A percentile compares a stretch with the other conserved stretches of the same genome.
These are phyloP conservation scores for Penicillium angulare DNA, from an alignment of 495 filamentous ascomycete species.

Conservation along the genomic window DNA sequence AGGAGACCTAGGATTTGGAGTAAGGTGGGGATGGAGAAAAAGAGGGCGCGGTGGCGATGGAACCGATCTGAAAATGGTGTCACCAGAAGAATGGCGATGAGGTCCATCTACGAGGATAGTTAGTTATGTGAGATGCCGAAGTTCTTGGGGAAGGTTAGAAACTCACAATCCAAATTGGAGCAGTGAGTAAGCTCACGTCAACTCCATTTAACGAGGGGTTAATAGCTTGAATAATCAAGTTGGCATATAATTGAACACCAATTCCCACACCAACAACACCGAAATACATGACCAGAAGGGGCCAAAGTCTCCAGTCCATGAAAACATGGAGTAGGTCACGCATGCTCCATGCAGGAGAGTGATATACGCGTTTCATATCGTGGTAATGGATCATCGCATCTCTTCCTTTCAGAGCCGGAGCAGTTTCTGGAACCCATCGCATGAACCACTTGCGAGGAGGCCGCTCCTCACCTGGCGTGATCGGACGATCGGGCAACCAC, in stretches of 20 bases:
- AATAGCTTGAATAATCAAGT: conserved; percentile 78
- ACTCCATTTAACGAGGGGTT: conserved; percentile 69
- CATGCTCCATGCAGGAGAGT: conserved; percentile 64
- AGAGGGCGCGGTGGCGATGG: conserved; percentile 76
- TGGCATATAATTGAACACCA: conserved; percentile 82
- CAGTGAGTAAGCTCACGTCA: conserved; percentile 76
- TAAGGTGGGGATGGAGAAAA: conserved; percentile 71
- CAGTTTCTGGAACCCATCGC: conserved; percentile 61
- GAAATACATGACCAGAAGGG: conserved; percentile 87
- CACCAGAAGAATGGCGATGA: conserved; percentile 81
- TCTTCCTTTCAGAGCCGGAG: conserved; percentile 70
- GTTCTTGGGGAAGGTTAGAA: neutral
- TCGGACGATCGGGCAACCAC: conserved; percentile 86
- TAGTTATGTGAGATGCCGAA: conserved; percentile 5
- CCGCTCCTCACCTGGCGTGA: conserved; percentile 57
- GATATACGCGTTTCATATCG: conserved; percentile 79
- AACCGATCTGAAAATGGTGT: conserved; percentile 87
- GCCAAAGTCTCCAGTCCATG: conserved; percentile 84
- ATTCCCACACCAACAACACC: conserved; percentile 91
- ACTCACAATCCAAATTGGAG: conserved; percentile 87
- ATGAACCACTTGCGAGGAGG: conserved; percentile 40
- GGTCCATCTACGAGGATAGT: conserved; percentile 60
- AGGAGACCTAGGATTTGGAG: conserved; percentile 84
- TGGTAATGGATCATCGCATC: conserved; percentile 83
- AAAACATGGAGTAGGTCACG: conserved; percentile 67